phyloP scores from a whole-genome alignment of 2,329 filamentous ascomycete genomes.

The Paramyrothecium roridum region DNA sequence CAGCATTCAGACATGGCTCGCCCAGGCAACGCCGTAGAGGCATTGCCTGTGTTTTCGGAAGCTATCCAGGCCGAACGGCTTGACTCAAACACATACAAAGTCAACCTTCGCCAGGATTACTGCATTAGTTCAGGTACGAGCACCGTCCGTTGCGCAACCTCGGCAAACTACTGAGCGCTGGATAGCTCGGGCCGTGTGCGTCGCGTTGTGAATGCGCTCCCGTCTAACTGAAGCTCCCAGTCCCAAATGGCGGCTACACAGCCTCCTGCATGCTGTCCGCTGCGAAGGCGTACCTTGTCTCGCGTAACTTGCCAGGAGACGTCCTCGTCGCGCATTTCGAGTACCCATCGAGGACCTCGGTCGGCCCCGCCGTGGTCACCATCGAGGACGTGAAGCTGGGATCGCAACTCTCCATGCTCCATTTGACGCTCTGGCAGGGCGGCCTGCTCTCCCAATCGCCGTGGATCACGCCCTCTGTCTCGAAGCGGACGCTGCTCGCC shows the following conservation, averaged over 20 bases:
- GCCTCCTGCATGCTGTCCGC: slow-evolving; percentile 35
- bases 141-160: not conserved
- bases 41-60: slow-evolving; percentile 6
- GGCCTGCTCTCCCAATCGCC: slow-evolving; percentile 26
- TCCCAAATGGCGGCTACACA: slow-evolving; percentile 46
- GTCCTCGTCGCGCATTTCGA: slow-evolving; percentile 37
- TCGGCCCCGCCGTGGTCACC: slow-evolving; percentile 32
- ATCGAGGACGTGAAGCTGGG: slow-evolving; percentile 40
- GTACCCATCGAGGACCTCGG: slow-evolving; percentile 34
- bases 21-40: not conserved
- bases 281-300: slow-evolving; percentile 27
- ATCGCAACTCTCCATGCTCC: slow-evolving; percentile 35
- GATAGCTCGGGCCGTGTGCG: not conserved
- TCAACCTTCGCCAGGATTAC: slow-evolving; percentile 13
- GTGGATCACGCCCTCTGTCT: slow-evolving; percentile 27
- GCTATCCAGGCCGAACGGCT: slow-evolving; percentile 15
- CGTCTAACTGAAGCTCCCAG: slow-evolving; percentile 12
- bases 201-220: not conserved
- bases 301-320: slow-evolving; percentile 28
- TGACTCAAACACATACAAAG: slow-evolving; percentile 18
- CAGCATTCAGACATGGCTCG: too few relatives aligned
- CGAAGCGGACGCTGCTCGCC: slow-evolving; percentile 26
- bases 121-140: slow-evolving; percentile 19
- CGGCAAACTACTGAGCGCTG: not conserved
- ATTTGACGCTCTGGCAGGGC: slow-evolving; percentile 38